Evolutionary conservation across 2,329 filamentous ascomycete species (phyloP), one percentile per base, ranked within the genome.

Genomic region (Fusarium solani-melongenae): DNA sequence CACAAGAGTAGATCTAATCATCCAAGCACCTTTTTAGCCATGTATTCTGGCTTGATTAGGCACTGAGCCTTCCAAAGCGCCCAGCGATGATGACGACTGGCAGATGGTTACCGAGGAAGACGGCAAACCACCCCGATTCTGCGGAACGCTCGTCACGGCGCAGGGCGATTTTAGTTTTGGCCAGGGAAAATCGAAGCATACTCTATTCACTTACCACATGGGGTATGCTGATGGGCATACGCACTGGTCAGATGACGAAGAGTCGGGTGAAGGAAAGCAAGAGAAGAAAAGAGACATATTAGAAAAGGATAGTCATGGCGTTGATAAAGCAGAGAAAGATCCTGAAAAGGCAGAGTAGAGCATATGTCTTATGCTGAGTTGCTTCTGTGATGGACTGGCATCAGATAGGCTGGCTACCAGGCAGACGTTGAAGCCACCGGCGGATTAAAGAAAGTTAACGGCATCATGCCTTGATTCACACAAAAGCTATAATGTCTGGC

Each of bases 1-100:
- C n/a, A 12, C 8, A 56, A 56, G 6, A 4, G 12, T 24, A 33
- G 9, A 7, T 3, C 12, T 7, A 4, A n/a, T 39, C 20, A 11
- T 17, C 29, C 15, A 39, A n/a, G 6, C 22, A 57, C 6, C 11
- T 22, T 22, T 10, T 9, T 44, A 22, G 7, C 5, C 38, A n/a
- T 15, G 4, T 4, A 5, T 39, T 12, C 55, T 39, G 6, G 39
- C 55, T 38, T n/a, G 20, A 39, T 8, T n/a, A 57, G 55, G 22
- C 34, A 38, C 33, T 5, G 14, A 24, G 9, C 20, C 38, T 24
- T n/a, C 14, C 4, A 38, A 38, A 7, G 10, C 27, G 10, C 17
- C 46, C 27, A 24, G 7, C 2, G n/a, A 27, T 1, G 69, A 70
- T 1, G 57, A 72, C 4, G 70, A 70, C n/a, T 72, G 70, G 70